Percentiles rank a stretch among this genome's conserved stretches.
phyloP scores from a whole-genome alignment of 106 monocot genomes.

The Dioscorea dumetorum region DNA sequence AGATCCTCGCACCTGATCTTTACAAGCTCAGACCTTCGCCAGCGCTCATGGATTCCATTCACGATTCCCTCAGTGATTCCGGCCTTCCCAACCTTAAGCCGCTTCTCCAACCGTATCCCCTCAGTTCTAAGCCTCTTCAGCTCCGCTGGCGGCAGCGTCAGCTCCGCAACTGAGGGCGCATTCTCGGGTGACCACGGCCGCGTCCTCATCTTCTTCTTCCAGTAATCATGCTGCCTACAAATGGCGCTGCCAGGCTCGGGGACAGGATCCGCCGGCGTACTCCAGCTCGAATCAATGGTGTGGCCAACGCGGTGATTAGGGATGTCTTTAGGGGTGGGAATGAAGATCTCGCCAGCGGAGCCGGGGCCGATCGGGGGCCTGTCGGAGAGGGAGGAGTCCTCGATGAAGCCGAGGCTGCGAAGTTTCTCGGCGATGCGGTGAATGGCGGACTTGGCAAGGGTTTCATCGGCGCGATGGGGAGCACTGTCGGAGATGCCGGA shows the following conservation, averaged over 20 bases:
- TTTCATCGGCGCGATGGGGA: constrained; percentile 9
- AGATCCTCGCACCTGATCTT: constrained; percentile 87
- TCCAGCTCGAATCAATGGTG: constrained; percentile 89
- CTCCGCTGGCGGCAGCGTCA: constrained; percentile 40
- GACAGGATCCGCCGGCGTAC: constrained; percentile 62
- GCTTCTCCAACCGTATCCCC: constrained; percentile 52
- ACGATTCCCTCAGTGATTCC: constrained; percentile 94
- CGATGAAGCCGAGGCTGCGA: constrained; percentile 73
- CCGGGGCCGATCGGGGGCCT: constrained; percentile 1
- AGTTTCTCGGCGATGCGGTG: constrained; percentile 93
- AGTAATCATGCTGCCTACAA: constrained; percentile 26
- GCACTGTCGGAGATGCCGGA: background rate
- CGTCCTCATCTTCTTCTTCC: constrained; percentile 27
- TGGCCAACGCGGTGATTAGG: constrained; percentile 60
- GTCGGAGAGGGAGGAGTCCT: constrained; percentile 1
- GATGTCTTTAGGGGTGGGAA: constrained; percentile 61
- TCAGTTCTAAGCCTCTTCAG: constrained; percentile 48
- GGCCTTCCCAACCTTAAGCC: constrained; percentile 81
- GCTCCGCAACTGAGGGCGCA: constrained; percentile 58
- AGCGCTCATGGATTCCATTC: constrained; percentile 97
- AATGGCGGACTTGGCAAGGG: constrained; percentile 53
- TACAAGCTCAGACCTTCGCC: constrained; percentile 74
- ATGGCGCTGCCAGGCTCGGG: constrained; percentile 53
- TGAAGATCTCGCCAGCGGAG: constrained; percentile 80
- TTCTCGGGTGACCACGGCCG: background rate